phyloP scores from a whole-genome alignment of 331 rosid species.

The Acacia concinna region DNA sequence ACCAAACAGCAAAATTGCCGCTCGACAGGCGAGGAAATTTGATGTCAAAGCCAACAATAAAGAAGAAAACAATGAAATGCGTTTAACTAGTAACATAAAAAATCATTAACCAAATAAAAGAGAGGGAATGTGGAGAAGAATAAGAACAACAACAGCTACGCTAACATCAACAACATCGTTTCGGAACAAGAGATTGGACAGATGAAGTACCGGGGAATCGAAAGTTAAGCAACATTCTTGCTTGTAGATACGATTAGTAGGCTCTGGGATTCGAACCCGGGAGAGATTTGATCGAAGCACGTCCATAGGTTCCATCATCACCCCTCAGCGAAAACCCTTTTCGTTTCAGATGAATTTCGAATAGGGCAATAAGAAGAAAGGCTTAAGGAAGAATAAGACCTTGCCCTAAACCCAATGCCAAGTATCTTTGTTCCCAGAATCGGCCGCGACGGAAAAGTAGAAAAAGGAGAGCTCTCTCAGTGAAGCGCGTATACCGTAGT shows the following conservation, averaged over 20 bases:
- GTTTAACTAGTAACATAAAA: not conserved
- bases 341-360: slow-evolving; percentile 1
- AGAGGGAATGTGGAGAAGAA: not conserved
- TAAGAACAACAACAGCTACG: not conserved
- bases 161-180: not conserved
- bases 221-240: slow-evolving; percentile 94
- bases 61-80: not conserved
- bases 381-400: not conserved
- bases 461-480: not conserved
- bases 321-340: not conserved
- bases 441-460: not conserved
- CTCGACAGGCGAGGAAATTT: not conserved
- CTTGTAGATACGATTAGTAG: slow-evolving; percentile 97
- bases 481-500: not conserved
- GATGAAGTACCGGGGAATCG: slow-evolving; percentile 69
- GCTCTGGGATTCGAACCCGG: slow-evolving; percentile 94
- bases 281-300: slow-evolving; percentile 81
- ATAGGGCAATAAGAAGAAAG: not conserved
- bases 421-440: slow-evolving; percentile 2
- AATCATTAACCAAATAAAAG: not conserved
- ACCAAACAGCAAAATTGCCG: not conserved
- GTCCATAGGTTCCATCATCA: slow-evolving; percentile 59
- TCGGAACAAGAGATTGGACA: not conserved
- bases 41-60: not conserved
- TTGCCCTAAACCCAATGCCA: slow-evolving; percentile 44